Conservation (phyloP, 257 asterid genomes). For the Ajuga chamaepitys region DNA sequence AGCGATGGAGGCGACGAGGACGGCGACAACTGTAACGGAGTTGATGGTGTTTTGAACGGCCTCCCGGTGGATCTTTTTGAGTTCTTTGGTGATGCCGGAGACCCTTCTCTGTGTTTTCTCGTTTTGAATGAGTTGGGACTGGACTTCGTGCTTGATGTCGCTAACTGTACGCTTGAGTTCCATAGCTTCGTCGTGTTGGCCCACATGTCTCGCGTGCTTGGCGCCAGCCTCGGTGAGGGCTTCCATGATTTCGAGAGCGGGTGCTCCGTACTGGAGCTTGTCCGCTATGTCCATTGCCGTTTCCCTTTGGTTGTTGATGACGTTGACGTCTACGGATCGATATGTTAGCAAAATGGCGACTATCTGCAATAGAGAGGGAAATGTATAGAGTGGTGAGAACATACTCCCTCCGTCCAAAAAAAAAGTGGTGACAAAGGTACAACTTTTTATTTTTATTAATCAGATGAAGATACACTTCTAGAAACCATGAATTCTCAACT, state of each 20-base stretch:
- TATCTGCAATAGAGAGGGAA: conserved; percentile 46
- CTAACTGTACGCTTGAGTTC: conserved; percentile 93
- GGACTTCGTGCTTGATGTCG: conserved; percentile 92
- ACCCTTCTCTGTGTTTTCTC: conserved; percentile 88
- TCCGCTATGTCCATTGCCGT: conserved; percentile 97
- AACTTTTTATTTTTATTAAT: no score
- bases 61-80: conserved; percentile 86
- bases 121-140: conserved; percentile 80
- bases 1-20: conserved; percentile 88
- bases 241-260: conserved; percentile 61
- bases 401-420: neutral
- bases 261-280: conserved; percentile 72
- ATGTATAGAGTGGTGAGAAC: neutral
- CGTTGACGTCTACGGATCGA: conserved; percentile 59
- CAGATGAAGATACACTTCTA: no score
- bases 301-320: conserved; percentile 64
- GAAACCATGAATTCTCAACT: no score
- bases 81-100: conserved; percentile 92
- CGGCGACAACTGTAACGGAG: conserved; percentile 89
- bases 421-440: no score
- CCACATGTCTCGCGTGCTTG: conserved; percentile 61
- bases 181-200: conserved; percentile 60
- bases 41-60: conserved; percentile 91
- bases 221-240: conserved; percentile 81
- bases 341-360: conserved; percentile 55